Evolutionary conservation across 2,329 filamentous ascomycete species (phyloP), one percentile per base, ranked within the genome.

Genomic region (Aspergillus sp.): DNA sequence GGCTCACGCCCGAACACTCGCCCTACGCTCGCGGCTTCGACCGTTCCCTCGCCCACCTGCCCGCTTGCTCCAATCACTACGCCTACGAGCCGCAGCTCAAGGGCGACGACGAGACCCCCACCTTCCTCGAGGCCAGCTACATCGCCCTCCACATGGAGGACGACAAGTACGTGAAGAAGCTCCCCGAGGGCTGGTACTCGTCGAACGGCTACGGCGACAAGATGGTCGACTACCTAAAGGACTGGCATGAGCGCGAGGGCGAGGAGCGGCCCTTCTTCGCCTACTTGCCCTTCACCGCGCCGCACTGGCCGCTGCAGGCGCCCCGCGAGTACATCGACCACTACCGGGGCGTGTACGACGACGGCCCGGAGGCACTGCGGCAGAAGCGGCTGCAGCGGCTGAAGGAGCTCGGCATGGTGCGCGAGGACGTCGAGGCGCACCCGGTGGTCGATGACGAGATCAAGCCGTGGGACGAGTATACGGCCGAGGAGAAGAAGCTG

Each of bases 291-390:
- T 86, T 85, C 64, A 83, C 82, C 0, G 83, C 83, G 0, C 83
- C 83, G 1, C 83, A 86, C 58, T 86, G 83, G 83, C 83, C 83
- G 1, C 68, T 86, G 5, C 83, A 86, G 59, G 81, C 81, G 0
- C 81, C 82, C 0, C 68, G 74, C 47, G 77, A 83, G 54, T 78
- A 79, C 49, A 78, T 81, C 41, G 72, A 76, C 16, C 81, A 83
- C 58, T 86, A 86, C 65, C 75, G 75, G 13, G 82, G 83, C 16
- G 70, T 82, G 0, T 87, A 87, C 60, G 78, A 84, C 45, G 81
- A 83, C 4, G 84, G 84, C 0, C 83, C 84, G 0, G 80, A 84
- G 17, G 80, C 73, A 0, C 73, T 87, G 10, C 74, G 83, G 1
- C 62, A 76, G 52, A 74, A 76, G 55, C 77, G 83, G 3, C 72